phyloP scores from a whole-genome alignment of 345 rosid species.

The Brassica nigra region DNA sequence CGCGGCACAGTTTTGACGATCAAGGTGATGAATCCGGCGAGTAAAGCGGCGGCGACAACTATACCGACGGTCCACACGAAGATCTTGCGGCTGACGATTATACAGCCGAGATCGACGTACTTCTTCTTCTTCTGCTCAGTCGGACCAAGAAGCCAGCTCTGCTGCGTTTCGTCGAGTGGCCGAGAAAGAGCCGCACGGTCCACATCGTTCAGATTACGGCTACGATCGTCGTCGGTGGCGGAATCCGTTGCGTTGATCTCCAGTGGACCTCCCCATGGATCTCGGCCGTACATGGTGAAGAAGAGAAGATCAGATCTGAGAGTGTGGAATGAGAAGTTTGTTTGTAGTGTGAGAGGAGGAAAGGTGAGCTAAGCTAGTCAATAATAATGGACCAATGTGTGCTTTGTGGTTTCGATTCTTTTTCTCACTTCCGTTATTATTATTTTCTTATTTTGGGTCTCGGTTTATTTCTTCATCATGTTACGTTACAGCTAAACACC shows the following conservation, averaged over 20 bases:
- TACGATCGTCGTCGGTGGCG: neutral
- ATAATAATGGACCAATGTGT: slow-evolving; percentile 13
- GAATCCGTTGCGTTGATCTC: neutral
- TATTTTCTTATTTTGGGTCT: slow-evolving; percentile 7
- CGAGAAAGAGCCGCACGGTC: neutral
- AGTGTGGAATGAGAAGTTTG: slow-evolving; percentile 18
- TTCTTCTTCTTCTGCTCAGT: neutral
- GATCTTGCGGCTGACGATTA: neutral
- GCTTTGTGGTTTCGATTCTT: neutral
- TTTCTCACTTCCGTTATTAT: slow-evolving; percentile 12
- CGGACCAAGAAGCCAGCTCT: neutral
- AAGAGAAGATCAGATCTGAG: slow-evolving; percentile 23
- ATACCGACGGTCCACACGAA: neutral
- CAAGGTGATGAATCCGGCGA: neutral
- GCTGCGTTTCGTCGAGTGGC: neutral
- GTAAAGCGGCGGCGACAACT: neutral
- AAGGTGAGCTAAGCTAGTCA: slow-evolving; percentile 21
- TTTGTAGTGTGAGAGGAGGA: slow-evolving; percentile 5
- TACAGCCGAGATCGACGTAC: neutral
- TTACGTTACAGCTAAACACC: slow-evolving; percentile 33
- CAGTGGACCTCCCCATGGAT: neutral
- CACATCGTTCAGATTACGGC: neutral
- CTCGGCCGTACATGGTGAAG: slow-evolving; percentile 67
- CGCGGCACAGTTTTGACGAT: neutral
- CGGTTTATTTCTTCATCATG: slow-evolving; percentile 18